Evolutionary conservation across 805 yeast genomes (phyloP).

Genomic region (Zygoascus biomembranicola): DNA sequence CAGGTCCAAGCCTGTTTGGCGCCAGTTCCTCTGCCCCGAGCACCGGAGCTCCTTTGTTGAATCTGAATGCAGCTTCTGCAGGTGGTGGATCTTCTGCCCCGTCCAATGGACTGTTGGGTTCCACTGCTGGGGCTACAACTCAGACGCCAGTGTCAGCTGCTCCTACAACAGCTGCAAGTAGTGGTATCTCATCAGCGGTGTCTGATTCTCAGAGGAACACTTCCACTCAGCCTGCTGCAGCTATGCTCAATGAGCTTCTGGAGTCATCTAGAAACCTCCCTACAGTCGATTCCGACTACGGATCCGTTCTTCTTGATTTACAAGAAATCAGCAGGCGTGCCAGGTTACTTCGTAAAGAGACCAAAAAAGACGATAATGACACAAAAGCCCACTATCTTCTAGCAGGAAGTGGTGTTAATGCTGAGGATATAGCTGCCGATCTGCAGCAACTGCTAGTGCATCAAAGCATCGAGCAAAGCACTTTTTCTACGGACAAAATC

Average conservation of each 20-base stretch:
- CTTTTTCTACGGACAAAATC: constrained; percentile 10
- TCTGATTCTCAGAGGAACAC: neutral
- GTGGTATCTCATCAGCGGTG: neutral
- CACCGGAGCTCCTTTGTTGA: neutral
- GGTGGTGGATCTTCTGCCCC: neutral
- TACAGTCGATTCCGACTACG: constrained; percentile 52
- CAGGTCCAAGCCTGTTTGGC: neutral
- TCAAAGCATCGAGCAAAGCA: constrained; percentile 23
- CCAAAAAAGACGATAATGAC: constrained; percentile 38
- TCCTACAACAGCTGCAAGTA: neutral
- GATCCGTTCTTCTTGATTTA: constrained; percentile 72
- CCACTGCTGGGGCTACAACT: neutral
- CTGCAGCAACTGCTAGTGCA: constrained; percentile 34
- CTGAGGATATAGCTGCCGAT: constrained; percentile 67
- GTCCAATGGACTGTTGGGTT: neutral
- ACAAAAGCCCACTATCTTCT: constrained; percentile 64
- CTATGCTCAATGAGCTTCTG: constrained; percentile 56
- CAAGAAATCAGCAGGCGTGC: constrained; percentile 70
- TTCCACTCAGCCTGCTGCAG: constrained; percentile 20
- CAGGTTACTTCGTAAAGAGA: constrained; percentile 40
- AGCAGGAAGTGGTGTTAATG: constrained; percentile 81
- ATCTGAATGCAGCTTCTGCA: neutral
- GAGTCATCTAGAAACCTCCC: constrained; percentile 77
- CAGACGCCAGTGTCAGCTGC: neutral
- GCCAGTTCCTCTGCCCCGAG: neutral